These are phyloP conservation scores for Agastache rugosa DNA, from an alignment of 257 asterid genomes.

Conservation along the genomic window DNA sequence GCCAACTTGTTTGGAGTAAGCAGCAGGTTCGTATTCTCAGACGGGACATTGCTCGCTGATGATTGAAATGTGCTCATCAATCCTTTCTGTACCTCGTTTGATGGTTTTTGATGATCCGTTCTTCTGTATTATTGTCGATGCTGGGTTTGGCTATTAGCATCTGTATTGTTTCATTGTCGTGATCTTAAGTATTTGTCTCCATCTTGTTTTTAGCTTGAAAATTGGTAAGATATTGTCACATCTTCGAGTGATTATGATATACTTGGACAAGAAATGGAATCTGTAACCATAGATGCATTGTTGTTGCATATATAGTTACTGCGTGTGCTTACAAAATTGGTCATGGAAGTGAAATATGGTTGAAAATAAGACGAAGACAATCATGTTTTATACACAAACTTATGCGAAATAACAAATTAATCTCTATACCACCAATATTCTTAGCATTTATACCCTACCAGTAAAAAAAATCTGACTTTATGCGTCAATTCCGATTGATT, in stretches of 20 bases:
- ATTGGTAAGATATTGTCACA: neutral
- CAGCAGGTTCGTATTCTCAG: conserved; percentile 58
- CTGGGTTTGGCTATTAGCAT: conserved; percentile 2
- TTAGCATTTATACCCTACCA: too few relatives aligned
- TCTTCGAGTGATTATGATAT: neutral
- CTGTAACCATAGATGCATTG: neutral
- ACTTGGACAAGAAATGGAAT: neutral
- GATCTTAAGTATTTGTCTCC: neutral
- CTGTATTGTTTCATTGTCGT: neutral
- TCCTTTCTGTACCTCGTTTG: neutral
- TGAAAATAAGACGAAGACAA: too few relatives aligned
- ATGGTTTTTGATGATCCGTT: neutral
- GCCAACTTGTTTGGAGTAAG: conserved; percentile 71
- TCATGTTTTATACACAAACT: too few relatives aligned
- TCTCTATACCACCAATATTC: too few relatives aligned
- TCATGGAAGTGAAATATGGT: too few relatives aligned
- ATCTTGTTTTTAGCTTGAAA: conserved; percentile 17
- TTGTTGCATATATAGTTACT: too few relatives aligned
- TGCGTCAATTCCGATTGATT: too few relatives aligned
- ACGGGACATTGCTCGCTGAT: conserved; percentile 38
- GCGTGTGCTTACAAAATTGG: too few relatives aligned
- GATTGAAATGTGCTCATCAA: conserved; percentile 19
- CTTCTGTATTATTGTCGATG: neutral
- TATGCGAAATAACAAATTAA: too few relatives aligned
- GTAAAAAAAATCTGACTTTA: too few relatives aligned